Evolutionary conservation across 371 early-diverging fungal species (phyloP), one percentile per base, ranked within the genome.

Genomic region (Syncephalis plumigaleata): DNA sequence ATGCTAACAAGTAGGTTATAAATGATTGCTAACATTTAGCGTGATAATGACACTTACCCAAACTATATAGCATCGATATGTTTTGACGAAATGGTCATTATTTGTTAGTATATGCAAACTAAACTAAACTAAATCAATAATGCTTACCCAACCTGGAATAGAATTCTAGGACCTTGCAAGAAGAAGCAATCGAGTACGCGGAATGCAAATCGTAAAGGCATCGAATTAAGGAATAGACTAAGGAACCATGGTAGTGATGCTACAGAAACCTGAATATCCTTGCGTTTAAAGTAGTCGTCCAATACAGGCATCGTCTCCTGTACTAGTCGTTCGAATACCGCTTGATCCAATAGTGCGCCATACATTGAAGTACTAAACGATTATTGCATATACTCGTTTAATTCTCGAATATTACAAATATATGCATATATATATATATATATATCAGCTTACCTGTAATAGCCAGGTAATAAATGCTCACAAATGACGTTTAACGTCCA

Each of bases 191-290:
- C 97, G 48, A 96, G 57, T 4, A 96, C 78, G 17, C 95, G 67
- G 50, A 91, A 70, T 1, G 92, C 86, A 56, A 79, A 88, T 2
- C 75, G 53, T 15, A 95, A 57, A 9, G 95, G 92, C 76, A 95
- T 79, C 1, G 90, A 81, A 62, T 91, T 93, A 63, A 94, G 80
- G 55, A 79, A 97, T 25, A 97, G 63, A 40, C 89, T 87, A 45
- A 97, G 67, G 61, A 97, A 92, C 97, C 95, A 94, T 3, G 94
- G 91, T 42, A 95, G 56, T 49, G 88, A 91, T 2, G 89, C 91
- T 1, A 93, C 87, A 0, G 93, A 91, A 5, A 97, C 71, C 60
- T 94, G 92, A 25, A 95, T 87, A 58, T 92, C 92, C 22, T 77
- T 68, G 52, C 75, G 72, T 43, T 80, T 80, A 27, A 90, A 75